Base-by-base conservation (phyloP, 805 yeast genomes). In the Diddensiella transvaalensis region DNA sequence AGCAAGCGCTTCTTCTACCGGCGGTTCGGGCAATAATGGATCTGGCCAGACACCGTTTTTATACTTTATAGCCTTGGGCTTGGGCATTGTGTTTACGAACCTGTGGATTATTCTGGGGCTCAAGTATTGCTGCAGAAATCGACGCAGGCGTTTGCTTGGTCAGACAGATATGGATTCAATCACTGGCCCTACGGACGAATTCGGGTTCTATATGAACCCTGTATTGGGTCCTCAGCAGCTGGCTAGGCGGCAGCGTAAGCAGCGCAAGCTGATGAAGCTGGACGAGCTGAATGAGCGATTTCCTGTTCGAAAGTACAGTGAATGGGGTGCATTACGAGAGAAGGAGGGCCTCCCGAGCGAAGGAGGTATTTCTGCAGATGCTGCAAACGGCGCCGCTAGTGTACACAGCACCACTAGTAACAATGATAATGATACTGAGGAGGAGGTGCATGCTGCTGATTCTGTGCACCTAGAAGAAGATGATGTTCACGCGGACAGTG, bases 41-140 rank as follows among this genome's bases (percentile, higher is more conserved):
- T 26, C 43, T 29, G 36, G 42, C 44, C 52, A 50, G 39, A 51
- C 62, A 2, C 69, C 68, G 33, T 57, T 58, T 17, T 52, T 65
- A 19, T 67, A 66, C 54, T 66, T 67, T 46, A 62, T 66, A 36
- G 70, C 70, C 15, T 58, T 66, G 4, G 70, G 68, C 2, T 54
- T 66, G 29, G 70, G 71, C 3, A 54, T 66, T 3, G 61, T 66
- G 4, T 66, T 66, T 46, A 58, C 62, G 21, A 60, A 63, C 41
- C 54, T 66, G 19, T 66, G 70, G 70, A 52, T 66, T 46, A 50
- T 66, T 40, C 48, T 65, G 29, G 69, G 69, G 17, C 47, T 66
- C 11, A 53, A 60, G 32, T 66, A 60, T 46, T 65, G 66, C 44
- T 51, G 56, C 40, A 49, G 65, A 2, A 60, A 60, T 13, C 53